These are phyloP conservation scores for Bretziella fagacearum DNA, from an alignment of 2,329 filamentous ascomycete species.

Conservation along the genomic window DNA sequence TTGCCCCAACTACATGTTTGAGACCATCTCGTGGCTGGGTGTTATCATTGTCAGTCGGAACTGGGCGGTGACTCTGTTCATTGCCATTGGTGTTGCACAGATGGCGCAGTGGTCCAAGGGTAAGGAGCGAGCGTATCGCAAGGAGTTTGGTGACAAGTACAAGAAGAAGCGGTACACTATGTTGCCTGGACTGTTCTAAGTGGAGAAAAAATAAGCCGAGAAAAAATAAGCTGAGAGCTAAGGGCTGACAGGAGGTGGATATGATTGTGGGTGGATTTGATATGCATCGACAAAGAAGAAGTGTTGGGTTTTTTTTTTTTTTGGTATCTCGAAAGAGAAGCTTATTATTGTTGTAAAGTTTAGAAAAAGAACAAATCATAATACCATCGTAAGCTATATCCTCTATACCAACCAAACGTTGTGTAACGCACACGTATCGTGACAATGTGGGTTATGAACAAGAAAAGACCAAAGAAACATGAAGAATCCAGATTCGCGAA, in stretches of 20 bases:
- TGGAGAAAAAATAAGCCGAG: neutral
- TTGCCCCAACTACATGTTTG: conserved; percentile 95
- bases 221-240: neutral
- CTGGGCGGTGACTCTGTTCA: conserved; percentile 63
- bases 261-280: neutral
- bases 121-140: conserved; percentile 81
- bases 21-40: conserved; percentile 72
- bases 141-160: conserved; percentile 84
- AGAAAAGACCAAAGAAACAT: neutral
- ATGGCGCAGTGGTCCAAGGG: conserved; percentile 81
- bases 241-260: neutral
- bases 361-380: neutral
- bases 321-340: conserved; percentile 1
- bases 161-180: conserved; percentile 83
- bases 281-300: too few relatives aligned
- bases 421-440: neutral
- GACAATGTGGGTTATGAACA: neutral
- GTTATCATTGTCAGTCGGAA: conserved; percentile 65
- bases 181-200: conserved; percentile 58
- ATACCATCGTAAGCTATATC: neutral
- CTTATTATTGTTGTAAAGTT: neutral
- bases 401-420: neutral
- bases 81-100: conserved; percentile 51
- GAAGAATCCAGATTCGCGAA: neutral
- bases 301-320: too few relatives aligned